These are phyloP conservation scores for Penicillium sp. DNA, from an alignment of 2,329 filamentous ascomycete genomes.

Conservation along the genomic window DNA sequence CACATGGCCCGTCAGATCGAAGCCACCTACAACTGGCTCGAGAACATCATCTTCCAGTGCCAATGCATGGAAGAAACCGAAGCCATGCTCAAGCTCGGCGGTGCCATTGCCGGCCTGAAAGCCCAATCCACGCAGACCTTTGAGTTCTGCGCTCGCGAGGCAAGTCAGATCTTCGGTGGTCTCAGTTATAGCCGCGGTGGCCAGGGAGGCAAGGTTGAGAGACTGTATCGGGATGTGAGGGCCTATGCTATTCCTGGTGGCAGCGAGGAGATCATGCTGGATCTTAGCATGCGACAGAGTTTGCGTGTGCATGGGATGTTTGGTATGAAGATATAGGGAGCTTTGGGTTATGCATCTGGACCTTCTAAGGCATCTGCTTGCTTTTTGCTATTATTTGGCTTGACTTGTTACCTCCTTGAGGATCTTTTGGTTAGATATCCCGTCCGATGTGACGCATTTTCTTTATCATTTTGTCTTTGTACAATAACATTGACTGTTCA, in stretches of 20 bases:
- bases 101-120: slow-evolving; percentile 90
- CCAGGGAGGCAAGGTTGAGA: slow-evolving; percentile 92
- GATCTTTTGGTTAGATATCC: slow-evolving; percentile 20
- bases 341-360: not conserved
- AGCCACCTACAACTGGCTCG: slow-evolving; percentile 93
- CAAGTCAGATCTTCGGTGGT: slow-evolving; percentile 95
- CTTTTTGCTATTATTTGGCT: slow-evolving; percentile 3
- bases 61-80: slow-evolving; percentile 89
- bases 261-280: slow-evolving; percentile 97
- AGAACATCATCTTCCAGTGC: slow-evolving; percentile 92
- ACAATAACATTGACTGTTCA: not conserved
- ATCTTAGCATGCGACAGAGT: slow-evolving; percentile 89
- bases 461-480: slow-evolving; percentile 2
- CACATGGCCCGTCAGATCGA: slow-evolving; percentile 99
- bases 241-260: slow-evolving; percentile 96
- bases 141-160: slow-evolving; percentile 95
- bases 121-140: slow-evolving; percentile 92
- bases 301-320: slow-evolving; percentile 83
- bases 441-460: slow-evolving; percentile 16
- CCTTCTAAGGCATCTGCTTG: slow-evolving; percentile 2
- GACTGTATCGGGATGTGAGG: slow-evolving; percentile 89
- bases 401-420: slow-evolving; percentile 1
- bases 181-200: slow-evolving; percentile 88
- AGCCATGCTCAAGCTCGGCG: slow-evolving; percentile 92
- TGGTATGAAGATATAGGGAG: slow-evolving; percentile 84